Base-by-base conservation (phyloP, 2,329 filamentous ascomycete species). In the Elsinoe batatas region DNA sequence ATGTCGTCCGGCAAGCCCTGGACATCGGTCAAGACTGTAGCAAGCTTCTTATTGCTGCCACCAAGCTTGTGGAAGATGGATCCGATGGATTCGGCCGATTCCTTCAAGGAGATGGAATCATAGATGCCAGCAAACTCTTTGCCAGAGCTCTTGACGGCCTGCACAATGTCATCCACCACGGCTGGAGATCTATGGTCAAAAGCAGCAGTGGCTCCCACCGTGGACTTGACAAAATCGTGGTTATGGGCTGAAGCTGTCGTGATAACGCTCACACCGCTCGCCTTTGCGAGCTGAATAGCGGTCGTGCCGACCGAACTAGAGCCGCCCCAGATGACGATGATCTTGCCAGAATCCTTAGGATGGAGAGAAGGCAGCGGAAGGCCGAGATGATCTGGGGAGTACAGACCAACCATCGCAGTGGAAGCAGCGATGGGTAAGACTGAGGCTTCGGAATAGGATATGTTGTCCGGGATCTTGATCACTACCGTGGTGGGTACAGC, bases 351-450 rank as follows among this genome's bases (percentile, higher is more conserved):
- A 17, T 62, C 59, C 20, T 66, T 61, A 2, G 67, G 64, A 44
- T 61, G 63, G 11, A 68, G 59, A 20, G 63, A 67, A 0, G 74
- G 72, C 35, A 67, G 62, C 0, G 70, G 66, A 3, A 76, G 66
- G 7, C 64, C 68, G 8, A 76, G 67, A 37, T 68, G 63, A 37
- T 67, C 64, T 17, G 66, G 63, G 57, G 68, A 66, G 65, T 71
- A 76, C 12, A 76, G 69, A 22, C 68, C 70, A n/a, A 66, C 64
- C 15, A 71, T 64, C 13, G 74, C 72, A 3, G 74, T 76, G 20
- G 71, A 70, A 56, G 75, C 65, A 17, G 71, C 71, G 7, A 76
- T 65, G 1, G 74, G 74, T 1, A 76, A 67, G 20, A 76, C 72
- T 26, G 66, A 60, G 22, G 68, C 74, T 8, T 69, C 58, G 8